A percentile compares a stretch with the other conserved stretches of the same genome.
Conservation (phyloP, 179 eudicot species). For the Beta corolliflora region DNA sequence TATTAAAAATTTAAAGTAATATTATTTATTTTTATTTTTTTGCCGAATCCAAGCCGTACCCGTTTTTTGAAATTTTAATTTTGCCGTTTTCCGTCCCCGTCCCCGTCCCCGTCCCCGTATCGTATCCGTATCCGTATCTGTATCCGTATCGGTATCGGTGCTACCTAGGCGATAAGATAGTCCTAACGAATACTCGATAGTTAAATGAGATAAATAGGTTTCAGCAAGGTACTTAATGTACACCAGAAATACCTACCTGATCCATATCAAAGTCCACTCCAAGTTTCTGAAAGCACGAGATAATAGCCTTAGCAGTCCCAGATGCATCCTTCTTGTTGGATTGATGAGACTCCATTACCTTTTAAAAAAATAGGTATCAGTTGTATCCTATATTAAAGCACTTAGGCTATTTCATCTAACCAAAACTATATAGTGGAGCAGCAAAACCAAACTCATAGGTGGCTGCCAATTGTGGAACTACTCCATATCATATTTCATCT, state of each 20-base stretch:
- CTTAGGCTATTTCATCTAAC: not conserved
- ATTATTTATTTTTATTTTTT: too few relatives aligned
- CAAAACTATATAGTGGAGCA: too few relatives aligned
- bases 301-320: constrained; percentile 96
- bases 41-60: too few relatives aligned
- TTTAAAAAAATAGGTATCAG: constrained; percentile 21
- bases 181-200: not conserved
- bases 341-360: constrained; percentile 98
- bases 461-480: not conserved
- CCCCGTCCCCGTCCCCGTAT: too few relatives aligned
- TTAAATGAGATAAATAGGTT: not conserved
- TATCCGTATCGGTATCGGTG: too few relatives aligned
- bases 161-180: too few relatives aligned
- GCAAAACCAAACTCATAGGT: not conserved
- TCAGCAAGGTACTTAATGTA: not conserved
- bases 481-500: not conserved
- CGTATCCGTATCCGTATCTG: too few relatives aligned
- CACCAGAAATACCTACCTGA: constrained; percentile 45
- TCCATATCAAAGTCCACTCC: constrained; percentile 75
- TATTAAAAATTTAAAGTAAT: too few relatives aligned
- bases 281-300: constrained; percentile 82
- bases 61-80: too few relatives aligned
- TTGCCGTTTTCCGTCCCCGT: too few relatives aligned
- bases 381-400: not conserved
- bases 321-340: constrained; percentile 77